Base-by-base conservation (phyloP, 371 early-diverging fungal species). In the Gilbertella persicaria region DNA sequence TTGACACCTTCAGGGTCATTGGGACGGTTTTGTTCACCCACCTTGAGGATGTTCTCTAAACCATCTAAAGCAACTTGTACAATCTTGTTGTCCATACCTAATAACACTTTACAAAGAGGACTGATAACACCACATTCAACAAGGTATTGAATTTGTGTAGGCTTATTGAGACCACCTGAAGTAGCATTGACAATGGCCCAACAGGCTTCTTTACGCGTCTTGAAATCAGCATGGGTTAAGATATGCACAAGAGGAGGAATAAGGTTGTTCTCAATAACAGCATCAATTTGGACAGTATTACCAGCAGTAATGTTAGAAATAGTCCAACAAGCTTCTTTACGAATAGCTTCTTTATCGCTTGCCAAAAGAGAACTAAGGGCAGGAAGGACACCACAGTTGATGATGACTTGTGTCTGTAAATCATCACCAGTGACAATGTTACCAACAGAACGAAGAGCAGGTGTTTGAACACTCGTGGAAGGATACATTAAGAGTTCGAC, bases 281-380 rank as follows among this genome's bases (percentile, higher is more conserved):
- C 85, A 71, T 96, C 91, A 67, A 99, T 96, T 71, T 99, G 99
- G 9, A 70, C 70, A n/a, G 88, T 79, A 55, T 89, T 96, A 37
- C 99, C 99, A n/a, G 99, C 99, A n/a, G 99, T 98, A 67, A 99
- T 95, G 80, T 99, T 99, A 23, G 98, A 98, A 45, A 99, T 90
- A 9, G 99, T 96, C 99, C 99, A 99, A 84, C 99, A 99, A 16
- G 99, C 97, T 75, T 99, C 99, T 79, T 99, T 99, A 62, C 96
- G 90, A 55, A 99, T 93, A 30, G 89, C 91, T 53, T 97, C 95
- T 73, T 93, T 93, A 45, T 93, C 86, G 62, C 89, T 89, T 58
- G 76, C 80, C 21, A 98, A 86, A 46, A 97, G 83, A 23, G 82
- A 69, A 16, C 84, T 77, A n/a, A 99, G 80, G 14, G 95, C 90